Conservation (phyloP, 2,329 filamentous ascomycete species). For the Pyricularia sp. region DNA sequence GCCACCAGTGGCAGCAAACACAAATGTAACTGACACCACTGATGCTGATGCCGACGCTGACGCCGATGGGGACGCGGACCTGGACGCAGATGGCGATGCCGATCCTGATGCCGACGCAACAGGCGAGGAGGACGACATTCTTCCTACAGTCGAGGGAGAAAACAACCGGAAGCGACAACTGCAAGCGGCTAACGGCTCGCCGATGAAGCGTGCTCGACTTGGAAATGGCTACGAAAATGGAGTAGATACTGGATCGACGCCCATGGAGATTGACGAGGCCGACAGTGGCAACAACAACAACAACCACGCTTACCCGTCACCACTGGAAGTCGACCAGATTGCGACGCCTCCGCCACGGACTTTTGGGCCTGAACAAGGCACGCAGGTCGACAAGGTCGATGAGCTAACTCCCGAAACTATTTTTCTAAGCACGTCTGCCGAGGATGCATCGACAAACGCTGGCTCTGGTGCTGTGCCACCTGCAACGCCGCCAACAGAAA, state of each 20-base stretch:
- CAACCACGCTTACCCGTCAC: constrained; percentile 57
- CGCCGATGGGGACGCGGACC: neutral
- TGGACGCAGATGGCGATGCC: constrained; percentile 5
- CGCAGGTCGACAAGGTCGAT: constrained; percentile 54
- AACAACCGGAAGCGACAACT: constrained; percentile 42
- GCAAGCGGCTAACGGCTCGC: constrained; percentile 42
- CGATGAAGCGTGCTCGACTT: constrained; percentile 48
- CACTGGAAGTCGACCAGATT: constrained; percentile 47
- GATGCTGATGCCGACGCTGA: constrained; percentile 2
- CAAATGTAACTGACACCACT: constrained; percentile 14
- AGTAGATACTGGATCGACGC: constrained; percentile 34
- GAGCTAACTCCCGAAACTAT: constrained; percentile 51
- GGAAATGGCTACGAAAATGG: constrained; percentile 54
- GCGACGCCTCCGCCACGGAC: constrained; percentile 44
- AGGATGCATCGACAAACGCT: constrained; percentile 20
- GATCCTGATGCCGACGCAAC: constrained; percentile 23
- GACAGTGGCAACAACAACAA: constrained; percentile 47
- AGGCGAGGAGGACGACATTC: constrained; percentile 22
- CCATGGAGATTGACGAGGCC: constrained; percentile 51
- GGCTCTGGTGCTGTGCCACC: constrained; percentile 1
- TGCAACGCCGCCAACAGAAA: constrained; percentile 24
- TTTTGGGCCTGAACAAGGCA: constrained; percentile 54
- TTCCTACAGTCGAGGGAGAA: constrained; percentile 28
- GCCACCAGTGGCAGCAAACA: constrained; percentile 9
- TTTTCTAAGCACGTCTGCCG: constrained; percentile 45